Conservation (phyloP, 2,329 filamentous ascomycete genomes). For the Phialophora macrospora region DNA sequence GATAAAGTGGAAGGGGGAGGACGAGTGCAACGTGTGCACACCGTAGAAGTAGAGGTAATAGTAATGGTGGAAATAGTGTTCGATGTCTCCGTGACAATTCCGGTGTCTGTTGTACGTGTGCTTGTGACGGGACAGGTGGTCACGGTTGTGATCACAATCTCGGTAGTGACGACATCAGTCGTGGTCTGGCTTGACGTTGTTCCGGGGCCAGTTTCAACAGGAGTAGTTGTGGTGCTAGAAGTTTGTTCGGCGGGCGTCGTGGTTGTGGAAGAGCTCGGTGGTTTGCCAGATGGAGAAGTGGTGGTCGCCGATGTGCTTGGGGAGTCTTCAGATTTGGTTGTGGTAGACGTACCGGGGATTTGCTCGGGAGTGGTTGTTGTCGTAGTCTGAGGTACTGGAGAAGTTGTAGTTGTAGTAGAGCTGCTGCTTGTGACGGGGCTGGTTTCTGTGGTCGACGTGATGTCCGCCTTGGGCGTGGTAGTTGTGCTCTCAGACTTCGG, state of each 20-base stretch:
- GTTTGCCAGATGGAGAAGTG: slow-evolving; percentile 21
- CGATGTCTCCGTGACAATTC: slow-evolving; percentile 20
- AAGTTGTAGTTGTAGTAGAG: slow-evolving; percentile 3
- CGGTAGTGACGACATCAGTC: slow-evolving; percentile 25
- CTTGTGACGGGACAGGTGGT: slow-evolving; percentile 26
- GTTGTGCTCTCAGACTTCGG: slow-evolving; percentile 16
- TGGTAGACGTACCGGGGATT: slow-evolving; percentile 13
- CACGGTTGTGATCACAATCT: slow-evolving; percentile 22
- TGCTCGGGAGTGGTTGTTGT: slow-evolving; percentile 16
- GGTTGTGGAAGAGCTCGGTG: slow-evolving; percentile 21
- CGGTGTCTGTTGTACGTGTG: slow-evolving; percentile 27
- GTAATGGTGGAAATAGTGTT: slow-evolving; percentile 23
- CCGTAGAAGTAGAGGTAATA: slow-evolving; percentile 25
- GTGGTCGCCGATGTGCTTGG: slow-evolving; percentile 13
- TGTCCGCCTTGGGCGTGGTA: slow-evolving; percentile 16
- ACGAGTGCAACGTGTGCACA: slow-evolving; percentile 23
- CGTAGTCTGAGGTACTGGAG: slow-evolving; percentile 2
- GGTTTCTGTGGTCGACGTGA: neutral
- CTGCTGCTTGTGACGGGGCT: neutral
- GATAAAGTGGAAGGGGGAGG: slow-evolving; percentile 19
- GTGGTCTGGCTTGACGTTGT: slow-evolving; percentile 15
- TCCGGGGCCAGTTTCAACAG: slow-evolving; percentile 5
- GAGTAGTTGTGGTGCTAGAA: slow-evolving; percentile 23
- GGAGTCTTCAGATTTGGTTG: slow-evolving; percentile 15
- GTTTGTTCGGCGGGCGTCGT: slow-evolving; percentile 12